These are phyloP conservation scores for Heterobasidion annosum DNA, from an alignment of 1,284 basidiomycete species.

Conservation along the genomic window DNA sequence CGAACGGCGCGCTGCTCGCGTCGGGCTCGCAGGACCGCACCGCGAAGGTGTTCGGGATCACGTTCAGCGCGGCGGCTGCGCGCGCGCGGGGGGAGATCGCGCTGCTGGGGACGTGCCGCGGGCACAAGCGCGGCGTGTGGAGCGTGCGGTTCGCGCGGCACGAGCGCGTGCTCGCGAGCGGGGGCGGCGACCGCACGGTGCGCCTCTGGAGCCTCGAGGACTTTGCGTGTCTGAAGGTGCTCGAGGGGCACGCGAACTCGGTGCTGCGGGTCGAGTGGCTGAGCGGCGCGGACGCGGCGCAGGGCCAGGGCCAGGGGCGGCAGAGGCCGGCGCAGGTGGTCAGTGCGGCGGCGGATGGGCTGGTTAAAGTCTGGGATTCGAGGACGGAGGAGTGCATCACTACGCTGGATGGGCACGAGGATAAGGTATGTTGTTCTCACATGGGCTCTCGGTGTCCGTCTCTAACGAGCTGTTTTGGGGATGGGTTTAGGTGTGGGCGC, in stretches of 20 bases:
- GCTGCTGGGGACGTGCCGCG: constrained; percentile 84
- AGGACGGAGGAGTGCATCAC: constrained; percentile 79
- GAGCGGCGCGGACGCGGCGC: constrained; percentile 25
- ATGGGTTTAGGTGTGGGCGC: constrained; percentile 76
- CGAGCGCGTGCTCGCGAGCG: constrained; percentile 85
- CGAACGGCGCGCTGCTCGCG: constrained; percentile 83
- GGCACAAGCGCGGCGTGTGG: constrained; percentile 97
- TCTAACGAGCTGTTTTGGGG: background rate
- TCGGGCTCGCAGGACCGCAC: constrained; percentile 96
- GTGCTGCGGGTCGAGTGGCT: constrained; percentile 92
- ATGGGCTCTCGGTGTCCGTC: no score
- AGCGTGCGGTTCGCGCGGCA: constrained; percentile 79
- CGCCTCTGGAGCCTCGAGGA: constrained; percentile 93
- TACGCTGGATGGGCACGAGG: constrained; percentile 95
- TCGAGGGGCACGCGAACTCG: constrained; percentile 95
- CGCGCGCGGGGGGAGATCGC: constrained; percentile 58
- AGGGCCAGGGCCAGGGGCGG: constrained; percentile 29
- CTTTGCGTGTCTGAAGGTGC: constrained; percentile 88
- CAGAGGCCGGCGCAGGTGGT: constrained; percentile 60
- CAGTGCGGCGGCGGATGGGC: constrained; percentile 85
- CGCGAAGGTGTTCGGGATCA: constrained; percentile 83
- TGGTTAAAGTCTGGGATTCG: constrained; percentile 95
- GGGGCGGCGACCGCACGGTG: constrained; percentile 91
- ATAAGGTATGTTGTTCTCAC: constrained; percentile 55
- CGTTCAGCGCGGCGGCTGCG: constrained; percentile 37